Base-by-base conservation (phyloP, 331 rosid species). In the Erythrophleum ivorense region DNA sequence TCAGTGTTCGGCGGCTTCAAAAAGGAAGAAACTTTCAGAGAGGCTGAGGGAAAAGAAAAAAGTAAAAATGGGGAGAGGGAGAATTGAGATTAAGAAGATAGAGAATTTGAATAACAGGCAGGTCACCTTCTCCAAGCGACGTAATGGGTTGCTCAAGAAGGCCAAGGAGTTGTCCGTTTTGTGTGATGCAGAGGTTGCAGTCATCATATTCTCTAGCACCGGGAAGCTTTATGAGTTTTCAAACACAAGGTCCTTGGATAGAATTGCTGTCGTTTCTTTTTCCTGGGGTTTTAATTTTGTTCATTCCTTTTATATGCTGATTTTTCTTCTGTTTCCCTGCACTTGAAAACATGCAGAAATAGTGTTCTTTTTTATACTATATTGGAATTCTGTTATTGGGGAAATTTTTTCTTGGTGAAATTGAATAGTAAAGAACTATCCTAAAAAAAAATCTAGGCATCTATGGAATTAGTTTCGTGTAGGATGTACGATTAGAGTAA, bases 81-180 rank as follows among this genome's bases (percentile, higher is more conserved):
- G 78, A 62, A 88, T 87, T 16, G 93, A 87, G 87, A 89, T 89
- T 0, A 89, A 82, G 86, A 89, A 77, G 79, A 89, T 89, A 16
- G 91, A 89, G 40, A 87, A 87, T 50, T 29, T 85, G 34, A 89
- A 81, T 12, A 89, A 85, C 79, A 78, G 91, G 43, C 93, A 89
- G 84, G 91, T 89, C 62, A 87, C 93, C 1, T 89, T 89, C 80
- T 85, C 90, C 0, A 89, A 89, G 78, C 79, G 90, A 14, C 89
- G 92, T 0, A 77, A 63, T 71, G 92, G 92, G 73, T 68, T 89
- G 84, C 74, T 89, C 43, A 89, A 87, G 80, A 89, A 89, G 75
- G 92, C 89, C n/a, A 80, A 64, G 5, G 92, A 89, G 41, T 83
- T 89, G 70, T 82, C 92, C 0, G 87, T 89, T 79, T 79, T 89